Evolutionary conservation across 2,329 filamentous ascomycete genomes (phyloP).

Genomic region (Aspergillus alliaceus): DNA sequence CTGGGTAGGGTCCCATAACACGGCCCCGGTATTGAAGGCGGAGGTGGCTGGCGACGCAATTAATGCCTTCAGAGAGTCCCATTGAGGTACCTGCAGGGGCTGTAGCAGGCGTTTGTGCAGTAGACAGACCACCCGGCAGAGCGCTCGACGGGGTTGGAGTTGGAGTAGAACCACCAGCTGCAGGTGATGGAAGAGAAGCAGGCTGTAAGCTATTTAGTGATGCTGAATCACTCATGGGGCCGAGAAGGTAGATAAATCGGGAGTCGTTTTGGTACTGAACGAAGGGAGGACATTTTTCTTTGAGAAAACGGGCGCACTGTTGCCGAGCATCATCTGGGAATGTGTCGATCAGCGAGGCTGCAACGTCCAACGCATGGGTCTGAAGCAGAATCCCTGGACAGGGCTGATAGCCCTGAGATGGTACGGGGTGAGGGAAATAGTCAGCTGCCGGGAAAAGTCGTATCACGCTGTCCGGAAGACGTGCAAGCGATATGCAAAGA

Average conservation of each 20-base stretch:
- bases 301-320: conserved; percentile 43
- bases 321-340: conserved; percentile 45
- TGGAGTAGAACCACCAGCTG: conserved; percentile 30
- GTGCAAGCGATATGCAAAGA: conserved; percentile 42
- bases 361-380: conserved; percentile 46
- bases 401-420: conserved; percentile 23
- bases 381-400: conserved; percentile 37
- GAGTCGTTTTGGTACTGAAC: conserved; percentile 39
- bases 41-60: conserved; percentile 31
- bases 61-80: conserved; percentile 26
- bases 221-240: conserved; percentile 32
- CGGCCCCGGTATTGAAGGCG: conserved; percentile 40
- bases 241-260: conserved; percentile 43
- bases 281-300: conserved; percentile 42
- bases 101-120: conserved; percentile 17
- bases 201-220: conserved; percentile 21
- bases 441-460: conserved; percentile 30
- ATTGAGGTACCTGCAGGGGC: conserved; percentile 8
- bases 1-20: conserved; percentile 33
- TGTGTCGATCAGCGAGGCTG: conserved; percentile 44
- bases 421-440: conserved; percentile 28
- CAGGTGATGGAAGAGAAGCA: conserved; percentile 32
- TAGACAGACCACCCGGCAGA: conserved; percentile 16
- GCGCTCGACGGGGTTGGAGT: conserved; percentile 27
- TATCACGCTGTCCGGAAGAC: conserved; percentile 32